Base-by-base conservation (phyloP, 768 basidiomycete species). In the Trametes punicea region DNA sequence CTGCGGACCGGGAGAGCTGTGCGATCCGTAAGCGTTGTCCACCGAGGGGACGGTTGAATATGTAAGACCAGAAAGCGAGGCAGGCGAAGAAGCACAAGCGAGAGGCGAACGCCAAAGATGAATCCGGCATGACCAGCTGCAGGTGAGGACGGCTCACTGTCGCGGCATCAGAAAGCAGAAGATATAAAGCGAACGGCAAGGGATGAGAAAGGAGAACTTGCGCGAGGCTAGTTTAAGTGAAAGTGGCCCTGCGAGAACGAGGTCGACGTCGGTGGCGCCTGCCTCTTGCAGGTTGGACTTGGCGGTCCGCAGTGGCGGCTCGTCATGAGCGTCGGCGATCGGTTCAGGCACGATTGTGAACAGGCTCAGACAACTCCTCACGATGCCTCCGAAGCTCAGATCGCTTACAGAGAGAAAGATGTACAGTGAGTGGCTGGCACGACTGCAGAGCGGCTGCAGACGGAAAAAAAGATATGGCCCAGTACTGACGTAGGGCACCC, bases 11-110 rank as follows among this genome's bases (percentile, higher is more conserved):
- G 2, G 58, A 60, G 9, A 65, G 36, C 5, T 48, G 63, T 31
- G 52, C 49, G 26, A 67, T 56, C 11, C 45, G 48, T 20, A 67
- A 51, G 6, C 29, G 46, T 21, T 65, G 64, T 4, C 62, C 59
- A 21, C 39, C 9, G 20, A 63, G 15, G 7, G 56, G 59, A 33
- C 53, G 58, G 46, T 46, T 25, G 52, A 57, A n/a, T 20, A 60
- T 6, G 39, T 60, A 63, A 18, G 62, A 63, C 13, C 45, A 29
- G 33, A 60, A 26, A 26, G 56, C 56, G 34, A 57, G 46, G 34
- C 34, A 34, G 52, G 39, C 18, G 3, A 40, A 30, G n/a, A 26
- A 29, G 16, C 48, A 20, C 15, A 63, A 21, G 11, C 38, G 50
- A 20, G 23, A 23, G 9, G 50, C 42, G 36, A 57, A 33, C 16